Conservation (phyloP, 208 protist species). For the Vickermania ingenoplastis region DNA sequence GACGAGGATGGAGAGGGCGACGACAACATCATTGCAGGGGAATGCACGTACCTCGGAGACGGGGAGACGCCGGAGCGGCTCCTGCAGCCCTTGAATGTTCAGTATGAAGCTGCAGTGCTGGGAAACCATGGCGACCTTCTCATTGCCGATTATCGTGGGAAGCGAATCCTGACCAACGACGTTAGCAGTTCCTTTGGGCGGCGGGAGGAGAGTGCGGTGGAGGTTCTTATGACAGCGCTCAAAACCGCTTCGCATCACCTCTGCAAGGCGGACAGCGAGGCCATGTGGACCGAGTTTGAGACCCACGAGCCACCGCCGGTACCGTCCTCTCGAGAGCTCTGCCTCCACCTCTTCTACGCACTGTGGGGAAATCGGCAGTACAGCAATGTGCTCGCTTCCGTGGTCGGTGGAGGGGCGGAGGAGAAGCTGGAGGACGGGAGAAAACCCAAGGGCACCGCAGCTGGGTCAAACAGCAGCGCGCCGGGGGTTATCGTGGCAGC, state of each 20-base stretch:
- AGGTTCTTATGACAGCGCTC: conserved; percentile 54
- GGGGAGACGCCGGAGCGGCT: conserved; percentile 15
- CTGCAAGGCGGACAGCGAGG: conserved; percentile 45
- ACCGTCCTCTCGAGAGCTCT: conserved; percentile 25
- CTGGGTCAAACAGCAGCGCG: not conserved
- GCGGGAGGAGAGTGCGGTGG: conserved; percentile 37
- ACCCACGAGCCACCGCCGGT: conserved; percentile 36
- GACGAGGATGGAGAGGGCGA: conserved; percentile 7
- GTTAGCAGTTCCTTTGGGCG: not conserved
- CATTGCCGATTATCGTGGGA: conserved; percentile 44
- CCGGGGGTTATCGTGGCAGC: not conserved
- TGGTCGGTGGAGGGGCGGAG: not conserved
- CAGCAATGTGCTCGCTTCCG: conserved; percentile 1
- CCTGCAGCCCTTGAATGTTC: conserved; percentile 26
- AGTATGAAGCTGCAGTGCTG: conserved; percentile 59
- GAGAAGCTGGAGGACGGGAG: not conserved
- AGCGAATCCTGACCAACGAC: not conserved
- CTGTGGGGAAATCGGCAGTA: conserved; percentile 36
- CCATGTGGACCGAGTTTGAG: conserved; percentile 81
- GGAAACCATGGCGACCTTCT: conserved; percentile 61
- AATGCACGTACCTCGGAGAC: not conserved
- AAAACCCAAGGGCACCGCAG: not conserved
- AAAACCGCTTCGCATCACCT: conserved; percentile 53
- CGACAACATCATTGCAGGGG: not conserved
- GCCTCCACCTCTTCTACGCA: conserved; percentile 52